phyloP scores from a whole-genome alignment of 768 basidiomycete species.

The Cyclocybe aegerita region DNA sequence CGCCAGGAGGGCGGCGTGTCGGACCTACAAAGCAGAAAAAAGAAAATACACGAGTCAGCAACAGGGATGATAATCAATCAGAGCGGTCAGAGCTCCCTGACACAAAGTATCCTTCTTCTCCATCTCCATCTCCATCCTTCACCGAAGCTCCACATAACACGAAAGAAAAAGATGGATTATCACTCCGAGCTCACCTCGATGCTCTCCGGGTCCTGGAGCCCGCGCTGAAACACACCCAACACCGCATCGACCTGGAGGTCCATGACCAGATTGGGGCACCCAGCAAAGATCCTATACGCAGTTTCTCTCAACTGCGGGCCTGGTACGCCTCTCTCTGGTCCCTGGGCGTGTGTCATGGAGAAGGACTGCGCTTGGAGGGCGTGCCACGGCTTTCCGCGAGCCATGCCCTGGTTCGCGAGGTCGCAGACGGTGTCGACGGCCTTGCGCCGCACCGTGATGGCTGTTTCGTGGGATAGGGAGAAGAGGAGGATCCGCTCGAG shows the following conservation, averaged over 20 bases:
- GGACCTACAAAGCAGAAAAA: slow-evolving; percentile 44
- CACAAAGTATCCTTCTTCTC: too few species aligned
- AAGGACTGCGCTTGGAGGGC: slow-evolving; percentile 74
- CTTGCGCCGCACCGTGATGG: slow-evolving; percentile 61
- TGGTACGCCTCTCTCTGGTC: slow-evolving; percentile 13
- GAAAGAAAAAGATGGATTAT: too few species aligned
- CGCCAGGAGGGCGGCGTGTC: slow-evolving; percentile 70
- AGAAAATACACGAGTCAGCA: neutral
- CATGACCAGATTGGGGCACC: slow-evolving; percentile 73
- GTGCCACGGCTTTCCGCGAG: slow-evolving; percentile 78
- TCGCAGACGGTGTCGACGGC: slow-evolving; percentile 76
- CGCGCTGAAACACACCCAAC: slow-evolving; percentile 61
- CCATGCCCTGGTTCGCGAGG: slow-evolving; percentile 73
- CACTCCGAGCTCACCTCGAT: slow-evolving; percentile 44
- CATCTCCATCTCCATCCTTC: too few species aligned
- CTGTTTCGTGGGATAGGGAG: slow-evolving; percentile 62
- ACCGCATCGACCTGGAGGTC: slow-evolving; percentile 75
- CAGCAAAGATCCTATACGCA: slow-evolving; percentile 72
- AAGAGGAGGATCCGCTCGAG: slow-evolving; percentile 74
- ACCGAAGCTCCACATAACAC: too few species aligned
- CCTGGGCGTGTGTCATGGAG: slow-evolving; percentile 50
- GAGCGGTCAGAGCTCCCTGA: too few species aligned
- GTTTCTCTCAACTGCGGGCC: slow-evolving; percentile 45
- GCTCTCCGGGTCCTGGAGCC: slow-evolving; percentile 64
- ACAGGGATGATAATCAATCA: too few species aligned